Evolutionary conservation across 257 asterid genomes (phyloP).

Genomic region (Fraxinus quadrangulata): DNA sequence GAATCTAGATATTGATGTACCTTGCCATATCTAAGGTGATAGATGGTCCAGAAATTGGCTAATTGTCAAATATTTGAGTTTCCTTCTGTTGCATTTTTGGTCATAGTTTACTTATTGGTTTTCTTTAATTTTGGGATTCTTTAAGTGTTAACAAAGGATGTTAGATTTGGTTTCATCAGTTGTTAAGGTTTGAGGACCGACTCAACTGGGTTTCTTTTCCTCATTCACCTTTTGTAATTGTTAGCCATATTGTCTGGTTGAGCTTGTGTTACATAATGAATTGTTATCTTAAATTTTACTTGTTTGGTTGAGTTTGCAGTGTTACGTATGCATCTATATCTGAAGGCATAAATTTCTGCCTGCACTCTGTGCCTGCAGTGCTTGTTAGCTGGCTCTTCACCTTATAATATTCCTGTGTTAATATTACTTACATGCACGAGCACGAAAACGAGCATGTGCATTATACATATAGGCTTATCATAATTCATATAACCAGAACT

Average conservation of each 20-base stretch:
- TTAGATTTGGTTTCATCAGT: background rate
- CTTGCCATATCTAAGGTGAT: background rate
- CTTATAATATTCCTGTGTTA: background rate
- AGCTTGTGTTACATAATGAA: background rate
- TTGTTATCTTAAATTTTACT: background rate
- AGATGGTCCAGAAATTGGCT: background rate
- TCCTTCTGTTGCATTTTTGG: background rate
- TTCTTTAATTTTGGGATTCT: background rate
- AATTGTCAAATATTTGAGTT: background rate
- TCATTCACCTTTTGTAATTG: background rate
- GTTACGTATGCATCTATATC: background rate
- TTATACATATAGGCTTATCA: slow-evolving; percentile 15
- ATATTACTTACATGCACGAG: background rate
- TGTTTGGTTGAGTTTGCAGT: background rate
- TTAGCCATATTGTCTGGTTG: background rate
- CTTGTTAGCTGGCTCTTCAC: background rate
- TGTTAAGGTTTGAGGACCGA: background rate
- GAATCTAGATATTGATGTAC: background rate
- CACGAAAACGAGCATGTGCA: background rate
- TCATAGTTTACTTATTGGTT: background rate
- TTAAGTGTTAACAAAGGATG: background rate
- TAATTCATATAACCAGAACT: background rate
- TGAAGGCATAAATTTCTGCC: background rate
- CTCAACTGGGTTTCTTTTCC: background rate
- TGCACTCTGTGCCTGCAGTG: background rate